These are phyloP conservation scores for Russula virescens DNA, from an alignment of 768 basidiomycete species.

Conservation along the genomic window DNA sequence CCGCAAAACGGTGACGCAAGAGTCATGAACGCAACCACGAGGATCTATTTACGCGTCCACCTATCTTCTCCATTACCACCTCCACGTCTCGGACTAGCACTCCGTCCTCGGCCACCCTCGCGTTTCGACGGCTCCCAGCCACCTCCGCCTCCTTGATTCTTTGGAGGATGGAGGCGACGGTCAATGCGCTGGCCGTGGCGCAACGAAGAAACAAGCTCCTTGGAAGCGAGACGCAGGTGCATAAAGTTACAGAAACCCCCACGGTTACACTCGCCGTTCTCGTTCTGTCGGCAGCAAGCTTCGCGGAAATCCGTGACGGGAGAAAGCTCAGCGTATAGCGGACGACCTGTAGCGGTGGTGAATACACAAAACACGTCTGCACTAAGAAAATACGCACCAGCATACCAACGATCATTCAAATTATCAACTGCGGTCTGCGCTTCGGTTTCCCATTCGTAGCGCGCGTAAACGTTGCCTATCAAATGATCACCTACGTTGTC, in stretches of 20 bases:
- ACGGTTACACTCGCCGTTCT: conserved; percentile 96
- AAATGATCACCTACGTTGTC: conserved; percentile 99
- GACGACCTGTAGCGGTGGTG: conserved; percentile 56
- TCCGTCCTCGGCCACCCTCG: conserved; percentile 59
- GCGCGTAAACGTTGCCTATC: conserved; percentile 95
- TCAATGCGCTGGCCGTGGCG: conserved; percentile 81
- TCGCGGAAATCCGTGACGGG: conserved; percentile 99
- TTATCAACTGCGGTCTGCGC: conserved; percentile 90
- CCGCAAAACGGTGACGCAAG: background rate
- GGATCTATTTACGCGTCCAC: conserved; percentile 34
- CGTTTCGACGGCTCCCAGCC: conserved; percentile 81
- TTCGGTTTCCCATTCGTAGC: conserved; percentile 98
- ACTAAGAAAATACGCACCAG: conserved; percentile 50
- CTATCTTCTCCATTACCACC: conserved; percentile 68
- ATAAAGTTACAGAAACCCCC: conserved; percentile 99
- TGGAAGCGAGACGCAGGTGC: conserved; percentile 87
- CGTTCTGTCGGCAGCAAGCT: conserved; percentile 97
- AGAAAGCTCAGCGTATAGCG: conserved; percentile 93
- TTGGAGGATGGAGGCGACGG: conserved; percentile 64
- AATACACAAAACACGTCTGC: background rate
- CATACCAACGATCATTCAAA: conserved; percentile 97
- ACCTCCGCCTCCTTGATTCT: conserved; percentile 58
- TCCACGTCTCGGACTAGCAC: conserved; percentile 68
- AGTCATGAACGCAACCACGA: background rate
- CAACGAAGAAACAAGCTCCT: conserved; percentile 73